Percentiles rank a stretch among this genome's conserved stretches.
These are phyloP conservation scores for Paratinospora sagittata DNA, from an alignment of 164 flowering plant species.

Conservation along the genomic window DNA sequence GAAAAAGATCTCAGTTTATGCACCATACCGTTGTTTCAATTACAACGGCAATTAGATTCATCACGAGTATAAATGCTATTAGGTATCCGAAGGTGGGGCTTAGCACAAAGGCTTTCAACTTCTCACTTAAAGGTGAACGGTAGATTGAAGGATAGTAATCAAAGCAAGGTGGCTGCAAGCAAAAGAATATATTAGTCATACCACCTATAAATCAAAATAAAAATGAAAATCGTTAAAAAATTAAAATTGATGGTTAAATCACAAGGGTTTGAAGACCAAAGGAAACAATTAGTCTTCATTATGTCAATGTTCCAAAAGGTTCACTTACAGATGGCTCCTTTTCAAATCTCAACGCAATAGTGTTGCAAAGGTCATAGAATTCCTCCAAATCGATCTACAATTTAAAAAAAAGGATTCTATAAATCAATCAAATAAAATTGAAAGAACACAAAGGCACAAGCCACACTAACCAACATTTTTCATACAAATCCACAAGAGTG, in stretches of 20 bases:
- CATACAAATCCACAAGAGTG: background rate
- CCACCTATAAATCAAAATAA: background rate
- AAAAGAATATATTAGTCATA: constrained; percentile 6
- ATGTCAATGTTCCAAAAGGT: background rate
- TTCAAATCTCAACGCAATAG: constrained; percentile 72
- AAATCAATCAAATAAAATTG: constrained; percentile 7
- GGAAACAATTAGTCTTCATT: background rate
- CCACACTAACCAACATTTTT: background rate
- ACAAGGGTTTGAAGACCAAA: too few species aligned
- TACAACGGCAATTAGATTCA: constrained; percentile 75
- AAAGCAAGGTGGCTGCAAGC: constrained; percentile 74
- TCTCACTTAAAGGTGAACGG: constrained; percentile 48
- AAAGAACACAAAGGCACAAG: background rate
- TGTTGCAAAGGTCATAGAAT: constrained; percentile 83
- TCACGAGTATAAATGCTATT: constrained; percentile 51
- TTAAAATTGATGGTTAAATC: background rate
- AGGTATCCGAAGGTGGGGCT: constrained; percentile 67
- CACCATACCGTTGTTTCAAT: constrained; percentile 85
- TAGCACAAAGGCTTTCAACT: constrained; percentile 66
- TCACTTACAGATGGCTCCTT: constrained; percentile 73
- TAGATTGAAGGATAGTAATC: constrained; percentile 54
- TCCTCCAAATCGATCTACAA: constrained; percentile 82
- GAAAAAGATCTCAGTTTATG: background rate
- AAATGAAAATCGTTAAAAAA: background rate
- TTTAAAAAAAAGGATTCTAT: constrained; percentile 9